Evolutionary conservation across 2,329 filamentous ascomycete genomes (phyloP).

Genomic region (Phoma herbarum): DNA sequence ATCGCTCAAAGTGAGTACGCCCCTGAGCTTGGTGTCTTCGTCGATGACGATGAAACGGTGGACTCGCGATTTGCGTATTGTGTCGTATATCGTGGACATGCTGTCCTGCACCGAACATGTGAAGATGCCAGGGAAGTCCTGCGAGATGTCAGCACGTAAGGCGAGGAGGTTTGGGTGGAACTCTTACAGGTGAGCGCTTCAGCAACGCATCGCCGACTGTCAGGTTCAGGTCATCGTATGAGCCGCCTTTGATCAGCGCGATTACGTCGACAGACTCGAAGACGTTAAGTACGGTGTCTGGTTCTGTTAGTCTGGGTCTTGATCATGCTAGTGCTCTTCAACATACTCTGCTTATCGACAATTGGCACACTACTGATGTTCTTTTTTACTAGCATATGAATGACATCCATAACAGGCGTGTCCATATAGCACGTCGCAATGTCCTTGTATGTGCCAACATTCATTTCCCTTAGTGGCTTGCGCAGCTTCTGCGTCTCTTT

Average conservation of each 20-base stretch:
- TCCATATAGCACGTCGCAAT: slow-evolving; percentile 87
- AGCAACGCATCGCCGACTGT: slow-evolving; percentile 89
- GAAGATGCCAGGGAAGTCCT: slow-evolving; percentile 95
- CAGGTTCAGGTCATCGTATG: slow-evolving; percentile 87
- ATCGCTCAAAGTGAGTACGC: slow-evolving; percentile 92
- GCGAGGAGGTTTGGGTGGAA: no score
- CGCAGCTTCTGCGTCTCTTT: slow-evolving; percentile 87
- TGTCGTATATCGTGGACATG: slow-evolving; percentile 95
- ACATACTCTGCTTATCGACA: slow-evolving; percentile 74
- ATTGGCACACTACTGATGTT: slow-evolving; percentile 97
- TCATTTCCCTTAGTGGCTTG: slow-evolving; percentile 84
- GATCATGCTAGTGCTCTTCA: no score
- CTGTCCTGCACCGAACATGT: slow-evolving; percentile 92
- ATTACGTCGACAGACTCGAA: slow-evolving; percentile 99
- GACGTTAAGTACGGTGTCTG: slow-evolving; percentile 83
- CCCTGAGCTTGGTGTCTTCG: slow-evolving; percentile 83
- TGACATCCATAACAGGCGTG: slow-evolving; percentile 91
- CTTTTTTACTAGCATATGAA: slow-evolving; percentile 88
- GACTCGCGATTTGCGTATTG: slow-evolving; percentile 91
- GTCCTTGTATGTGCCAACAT: slow-evolving; percentile 82
- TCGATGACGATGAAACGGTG: slow-evolving; percentile 94
- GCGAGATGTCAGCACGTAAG: slow-evolving; percentile 36
- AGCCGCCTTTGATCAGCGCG: slow-evolving; percentile 89
- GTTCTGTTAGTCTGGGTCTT: slow-evolving; percentile 9
- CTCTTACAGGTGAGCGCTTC: slow-evolving; percentile 81